Base-by-base conservation (phyloP, 2,329 filamentous ascomycete genomes). In the Endoconidiophora laricicola region DNA sequence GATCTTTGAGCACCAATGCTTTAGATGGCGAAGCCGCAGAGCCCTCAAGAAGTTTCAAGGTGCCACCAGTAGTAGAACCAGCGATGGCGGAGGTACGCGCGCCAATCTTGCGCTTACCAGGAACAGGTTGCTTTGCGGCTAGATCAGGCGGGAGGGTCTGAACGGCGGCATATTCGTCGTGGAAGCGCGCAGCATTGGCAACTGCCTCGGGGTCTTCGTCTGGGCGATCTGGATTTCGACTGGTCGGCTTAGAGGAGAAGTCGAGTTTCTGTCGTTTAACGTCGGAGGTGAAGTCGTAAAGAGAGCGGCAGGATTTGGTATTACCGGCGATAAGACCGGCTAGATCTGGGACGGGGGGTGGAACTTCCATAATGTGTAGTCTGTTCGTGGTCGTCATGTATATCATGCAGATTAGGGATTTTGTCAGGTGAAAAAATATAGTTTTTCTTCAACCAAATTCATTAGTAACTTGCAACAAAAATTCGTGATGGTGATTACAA, bases 61-160 rank as follows among this genome's bases (percentile, higher is more conserved):
- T 24, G 18, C 38, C 65, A 38, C 26, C 44, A 16, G 66, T 64
- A 62, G 76, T n/a, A 26, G 46, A 36, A 16, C 26, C 41, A 33
- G 49, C 33, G 36, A n/a, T 43, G 10, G 40, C 46, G 36, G 44
- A 22, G 20, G 37, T 38, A 36, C 37, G 26, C 29, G 44, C 37
- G 42, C 47, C 38, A 26, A 52, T 23, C 36, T 50, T 53, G 44
- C 52, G 52, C 26, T 44, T 53, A 1, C 48, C 48, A 20, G 44
- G 43, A 24, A 38, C 76, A 12, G 83, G 81, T 63, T 88, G 82
- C 62, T 88, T 91, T 20, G 84, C 81, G 36, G 84, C 84, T 18
- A 95, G 72, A 1, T 77, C 77, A 20, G 81, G 76, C 4, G 88
- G 88, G 2, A 95, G 72, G 55, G 83, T 81, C 61, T 79, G 77